Evolutionary conservation across 371 early-diverging fungal genomes (phyloP), one percentile per base, ranked within the genome.

Genomic region (Actinomortierella ambigua): DNA sequence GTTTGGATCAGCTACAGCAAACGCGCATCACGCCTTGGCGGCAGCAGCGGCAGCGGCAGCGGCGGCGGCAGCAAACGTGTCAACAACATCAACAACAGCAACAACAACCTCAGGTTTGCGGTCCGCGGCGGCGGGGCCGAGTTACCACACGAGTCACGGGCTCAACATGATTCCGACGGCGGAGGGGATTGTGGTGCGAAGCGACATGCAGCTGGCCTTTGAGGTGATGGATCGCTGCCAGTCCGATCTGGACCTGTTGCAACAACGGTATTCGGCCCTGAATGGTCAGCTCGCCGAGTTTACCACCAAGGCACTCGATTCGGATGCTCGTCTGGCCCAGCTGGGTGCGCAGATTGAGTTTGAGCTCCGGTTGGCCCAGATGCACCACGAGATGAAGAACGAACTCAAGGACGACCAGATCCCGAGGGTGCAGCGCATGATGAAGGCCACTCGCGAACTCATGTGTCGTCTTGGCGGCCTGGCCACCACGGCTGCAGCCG

Each of bases 171-270:
- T 73, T 1, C 46, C 67, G 13, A 63, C 63, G 4, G 44, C 59
- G 3, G 63, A 60, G 1, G 54, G 54, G 26, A 63, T 63, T 13
- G 22, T 67, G 24, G 67, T 60, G 24, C 55, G 57, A 55, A 73
- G 75, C 40, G 75, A 73, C 22, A 73, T 73, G 75, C 60, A 63
- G 0, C 43, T 73, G 52, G 75, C 75, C 3, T 73, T 63, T 52
- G 75, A 73, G 26, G 28, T 67, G 6, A 73, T 73, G 46, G 75
- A 73, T 34, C 60, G 75, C 14, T 73, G 67, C 55, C 57, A 59
- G 3, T 24, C 56, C 8, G 75, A 73, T 46, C 64, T 73, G 4
- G 52, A 57, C 5, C 49, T 53, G 9, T 61, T 73, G 28, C 75
- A 67, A 28, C 63, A 61, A 29, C 63, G 75, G 23, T 66, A 66